phyloP scores from a whole-genome alignment of 2,329 filamentous ascomycete genomes.

The Colletotrichum salicis region DNA sequence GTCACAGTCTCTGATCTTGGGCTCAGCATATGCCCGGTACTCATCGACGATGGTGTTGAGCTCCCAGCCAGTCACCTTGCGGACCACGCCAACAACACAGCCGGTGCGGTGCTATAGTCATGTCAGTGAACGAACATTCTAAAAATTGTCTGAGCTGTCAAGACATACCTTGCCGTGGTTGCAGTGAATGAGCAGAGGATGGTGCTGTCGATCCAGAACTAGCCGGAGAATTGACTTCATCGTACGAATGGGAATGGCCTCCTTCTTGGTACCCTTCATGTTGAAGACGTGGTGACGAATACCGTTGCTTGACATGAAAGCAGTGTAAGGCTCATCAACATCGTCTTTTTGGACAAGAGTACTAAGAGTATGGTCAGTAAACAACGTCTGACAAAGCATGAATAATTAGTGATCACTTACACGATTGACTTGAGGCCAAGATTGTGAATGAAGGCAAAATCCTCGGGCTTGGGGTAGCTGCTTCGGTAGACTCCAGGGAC shows the following conservation, averaged over 20 bases:
- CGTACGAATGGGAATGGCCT: conserved; percentile 71
- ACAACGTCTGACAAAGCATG: conserved; percentile 1
- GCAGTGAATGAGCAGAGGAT: conserved; percentile 89
- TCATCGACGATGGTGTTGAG: conserved; percentile 73
- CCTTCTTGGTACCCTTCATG: conserved; percentile 90
- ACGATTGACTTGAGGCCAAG: conserved; percentile 83
- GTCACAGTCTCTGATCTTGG: conserved; percentile 70
- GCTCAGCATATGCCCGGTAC: conserved; percentile 74
- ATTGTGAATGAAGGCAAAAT: conserved; percentile 75
- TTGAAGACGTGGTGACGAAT: conserved; percentile 81
- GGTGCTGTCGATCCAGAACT: conserved; percentile 76
- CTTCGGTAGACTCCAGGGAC: conserved; percentile 82
- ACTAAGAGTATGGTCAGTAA: conserved; percentile 48
- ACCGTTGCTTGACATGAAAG: conserved; percentile 72
- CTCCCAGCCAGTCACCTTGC: conserved; percentile 77
- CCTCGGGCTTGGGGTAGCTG: conserved; percentile 77
- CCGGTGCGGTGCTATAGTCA: conserved; percentile 80
- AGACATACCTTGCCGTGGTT: conserved; percentile 82
- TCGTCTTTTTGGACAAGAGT: conserved; percentile 74
- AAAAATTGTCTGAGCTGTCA: background rate
- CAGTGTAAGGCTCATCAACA: conserved; percentile 58
- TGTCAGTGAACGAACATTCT: conserved; percentile 15
- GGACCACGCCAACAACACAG: conserved; percentile 84
- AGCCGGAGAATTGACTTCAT: conserved; percentile 79
- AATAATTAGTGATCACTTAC: conserved; percentile 55